Evolutionary conservation across 2,329 filamentous ascomycete genomes (phyloP).

Genomic region (Trichoderma polysporum): DNA sequence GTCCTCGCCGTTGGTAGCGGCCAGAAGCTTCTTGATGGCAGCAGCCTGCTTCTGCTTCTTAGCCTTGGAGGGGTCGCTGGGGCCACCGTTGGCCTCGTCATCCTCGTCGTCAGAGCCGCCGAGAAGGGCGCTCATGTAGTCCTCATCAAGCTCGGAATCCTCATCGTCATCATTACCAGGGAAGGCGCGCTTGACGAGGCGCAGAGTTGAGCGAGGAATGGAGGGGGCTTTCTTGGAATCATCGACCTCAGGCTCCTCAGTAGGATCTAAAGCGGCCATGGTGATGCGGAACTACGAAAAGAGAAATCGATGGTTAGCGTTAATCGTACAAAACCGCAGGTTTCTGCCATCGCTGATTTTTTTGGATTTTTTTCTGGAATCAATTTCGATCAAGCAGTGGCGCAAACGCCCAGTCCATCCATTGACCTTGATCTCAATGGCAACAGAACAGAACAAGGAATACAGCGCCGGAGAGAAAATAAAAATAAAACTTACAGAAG

Average conservation of each 20-base stretch:
- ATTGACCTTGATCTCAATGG: neutral
- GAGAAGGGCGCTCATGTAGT: slow-evolving; percentile 59
- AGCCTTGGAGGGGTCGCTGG: slow-evolving; percentile 85
- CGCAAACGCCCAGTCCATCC: neutral
- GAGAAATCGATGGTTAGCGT: slow-evolving; percentile 30
- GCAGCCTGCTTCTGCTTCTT: slow-evolving; percentile 83
- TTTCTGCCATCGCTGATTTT: neutral
- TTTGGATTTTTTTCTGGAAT: neutral
- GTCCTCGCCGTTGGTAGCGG: slow-evolving; percentile 60
- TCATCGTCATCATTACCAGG: slow-evolving; percentile 56
- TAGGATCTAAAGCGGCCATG: slow-evolving; percentile 97
- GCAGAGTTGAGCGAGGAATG: slow-evolving; percentile 79
- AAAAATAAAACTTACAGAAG: slow-evolving; percentile 64
- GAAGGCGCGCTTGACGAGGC: slow-evolving; percentile 76
- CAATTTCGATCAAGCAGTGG: neutral
- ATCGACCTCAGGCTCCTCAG: slow-evolving; percentile 67
- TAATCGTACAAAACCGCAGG: neutral
- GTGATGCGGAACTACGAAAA: slow-evolving; percentile 81
- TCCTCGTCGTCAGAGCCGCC: slow-evolving; percentile 52
- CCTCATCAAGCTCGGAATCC: slow-evolving; percentile 66
- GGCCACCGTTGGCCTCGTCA: slow-evolving; percentile 75
- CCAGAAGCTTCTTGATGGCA: slow-evolving; percentile 73
- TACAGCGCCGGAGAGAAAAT: neutral
- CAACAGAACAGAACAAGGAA: neutral
- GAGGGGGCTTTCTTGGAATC: slow-evolving; percentile 60